These are phyloP conservation scores for Aquilaria sinensis DNA, from an alignment of 345 rosid genomes.

Conservation along the genomic window DNA sequence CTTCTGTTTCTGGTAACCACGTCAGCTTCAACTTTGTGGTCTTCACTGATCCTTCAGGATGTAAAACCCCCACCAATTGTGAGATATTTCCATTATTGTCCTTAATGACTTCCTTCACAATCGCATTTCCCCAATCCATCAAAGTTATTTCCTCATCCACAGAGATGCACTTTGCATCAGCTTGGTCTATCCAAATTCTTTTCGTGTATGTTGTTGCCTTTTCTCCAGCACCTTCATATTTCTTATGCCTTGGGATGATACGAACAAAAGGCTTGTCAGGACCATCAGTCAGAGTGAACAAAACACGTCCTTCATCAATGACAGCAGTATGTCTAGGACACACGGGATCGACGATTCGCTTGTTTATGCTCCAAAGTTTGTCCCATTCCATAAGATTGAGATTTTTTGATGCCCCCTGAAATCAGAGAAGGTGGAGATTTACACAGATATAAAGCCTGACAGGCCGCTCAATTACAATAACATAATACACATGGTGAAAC, in stretches of 20 bases:
- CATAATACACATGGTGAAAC: background rate
- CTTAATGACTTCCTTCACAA: conserved; percentile 58
- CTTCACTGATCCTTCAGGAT: conserved; percentile 88
- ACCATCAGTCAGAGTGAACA: conserved; percentile 55
- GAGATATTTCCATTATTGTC: conserved; percentile 53
- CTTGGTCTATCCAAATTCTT: conserved; percentile 75
- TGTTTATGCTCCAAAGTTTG: conserved; percentile 92
- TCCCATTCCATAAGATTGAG: conserved; percentile 99
- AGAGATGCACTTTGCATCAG: conserved; percentile 62
- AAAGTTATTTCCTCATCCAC: conserved; percentile 77
- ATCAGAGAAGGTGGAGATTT: conserved; percentile 10
- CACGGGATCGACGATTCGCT: conserved; percentile 89
- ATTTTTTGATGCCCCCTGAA: conserved; percentile 90
- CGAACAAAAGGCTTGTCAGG: conserved; percentile 70
- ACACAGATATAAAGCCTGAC: background rate
- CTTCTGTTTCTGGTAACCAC: conserved; percentile 64
- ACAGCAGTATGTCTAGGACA: conserved; percentile 97
- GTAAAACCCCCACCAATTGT: conserved; percentile 52
- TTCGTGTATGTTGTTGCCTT: conserved; percentile 79
- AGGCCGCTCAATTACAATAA: background rate
- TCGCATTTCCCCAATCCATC: conserved; percentile 95
- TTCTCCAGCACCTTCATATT: conserved; percentile 88
- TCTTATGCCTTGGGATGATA: conserved; percentile 79
- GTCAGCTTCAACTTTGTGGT: conserved; percentile 88
- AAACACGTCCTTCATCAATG: conserved; percentile 46